Evolutionary conservation across 192 early-diverging fungal genomes (phyloP).

Genomic region (Backusella morwellensis): DNA sequence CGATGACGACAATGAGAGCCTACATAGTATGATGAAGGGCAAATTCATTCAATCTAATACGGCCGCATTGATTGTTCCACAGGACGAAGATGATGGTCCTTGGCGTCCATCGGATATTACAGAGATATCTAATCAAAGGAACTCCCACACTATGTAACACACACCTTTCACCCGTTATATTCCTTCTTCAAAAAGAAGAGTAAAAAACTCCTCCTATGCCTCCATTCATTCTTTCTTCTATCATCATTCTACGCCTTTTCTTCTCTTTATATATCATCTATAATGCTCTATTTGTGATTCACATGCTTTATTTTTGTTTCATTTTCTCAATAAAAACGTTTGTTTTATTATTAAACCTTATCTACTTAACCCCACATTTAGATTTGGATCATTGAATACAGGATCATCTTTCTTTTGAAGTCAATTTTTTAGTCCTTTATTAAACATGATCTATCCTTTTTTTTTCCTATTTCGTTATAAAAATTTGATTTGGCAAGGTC

Average conservation of each 20-base stretch:
- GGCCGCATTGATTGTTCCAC: slow-evolving; percentile 2
- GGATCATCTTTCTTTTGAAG: background rate
- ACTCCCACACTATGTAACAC: background rate
- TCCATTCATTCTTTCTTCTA: background rate
- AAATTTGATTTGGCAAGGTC: no score
- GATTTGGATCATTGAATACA: background rate
- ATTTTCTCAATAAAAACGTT: background rate
- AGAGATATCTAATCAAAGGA: background rate
- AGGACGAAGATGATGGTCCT: background rate
- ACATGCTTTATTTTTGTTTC: background rate
- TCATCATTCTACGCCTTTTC: background rate
- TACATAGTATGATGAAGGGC: background rate
- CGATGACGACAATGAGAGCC: background rate
- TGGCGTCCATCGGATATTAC: background rate
- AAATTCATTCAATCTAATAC: slow-evolving; percentile 1
- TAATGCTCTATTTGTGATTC: background rate
- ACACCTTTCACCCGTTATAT: background rate
- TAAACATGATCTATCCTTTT: no score
- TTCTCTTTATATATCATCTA: background rate
- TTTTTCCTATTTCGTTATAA: no score
- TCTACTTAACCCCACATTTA: background rate
- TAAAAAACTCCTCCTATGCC: background rate
- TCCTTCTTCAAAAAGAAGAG: background rate
- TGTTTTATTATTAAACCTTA: background rate
- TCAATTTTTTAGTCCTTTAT: no score